Percentiles rank a stretch among this genome's conserved stretches.
These are phyloP conservation scores for Eimeria brunetti DNA, from an alignment of 169 alveolate genomes.

Conservation along the genomic window DNA sequence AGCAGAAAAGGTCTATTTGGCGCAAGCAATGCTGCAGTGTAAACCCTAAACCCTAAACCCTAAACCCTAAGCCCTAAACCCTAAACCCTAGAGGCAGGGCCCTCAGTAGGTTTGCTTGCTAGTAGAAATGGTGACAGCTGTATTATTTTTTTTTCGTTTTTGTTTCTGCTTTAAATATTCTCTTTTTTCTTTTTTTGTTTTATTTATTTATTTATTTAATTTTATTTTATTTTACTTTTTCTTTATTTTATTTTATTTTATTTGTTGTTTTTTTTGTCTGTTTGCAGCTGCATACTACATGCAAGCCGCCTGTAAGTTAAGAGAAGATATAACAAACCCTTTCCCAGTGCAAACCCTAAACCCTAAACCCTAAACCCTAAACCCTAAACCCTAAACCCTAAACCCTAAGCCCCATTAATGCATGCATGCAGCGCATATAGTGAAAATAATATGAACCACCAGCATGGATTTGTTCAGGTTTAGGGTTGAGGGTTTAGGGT, in stretches of 20 bases:
- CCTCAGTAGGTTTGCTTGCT: too few relatives aligned
- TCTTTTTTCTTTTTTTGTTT: not conserved
- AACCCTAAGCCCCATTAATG: too few relatives aligned
- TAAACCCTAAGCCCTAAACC: not conserved
- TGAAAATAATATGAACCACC: too few relatives aligned
- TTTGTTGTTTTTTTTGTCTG: not conserved
- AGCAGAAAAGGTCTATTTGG: not conserved
- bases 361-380: too few relatives aligned
- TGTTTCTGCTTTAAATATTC: too few relatives aligned
- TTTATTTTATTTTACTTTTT: not conserved
- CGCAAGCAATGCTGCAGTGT: not conserved
- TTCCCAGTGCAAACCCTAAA: too few relatives aligned
- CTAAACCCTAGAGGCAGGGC: not conserved
- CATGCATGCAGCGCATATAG: not conserved
- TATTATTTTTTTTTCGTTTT: too few relatives aligned
- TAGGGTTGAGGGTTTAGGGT: too few relatives aligned
- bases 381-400: too few relatives aligned
- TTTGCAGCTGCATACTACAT: conserved; percentile 31
- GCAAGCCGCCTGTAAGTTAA: conserved; percentile 4
- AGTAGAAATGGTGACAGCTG: too few relatives aligned
- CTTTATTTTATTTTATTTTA: not conserved
- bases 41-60: not conserved
- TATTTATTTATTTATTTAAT: too few relatives aligned
- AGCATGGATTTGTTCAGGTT: not conserved
- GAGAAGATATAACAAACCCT: not conserved